Conservation (phyloP, 2,329 filamentous ascomycete genomes). For the Penicillium sp. region DNA sequence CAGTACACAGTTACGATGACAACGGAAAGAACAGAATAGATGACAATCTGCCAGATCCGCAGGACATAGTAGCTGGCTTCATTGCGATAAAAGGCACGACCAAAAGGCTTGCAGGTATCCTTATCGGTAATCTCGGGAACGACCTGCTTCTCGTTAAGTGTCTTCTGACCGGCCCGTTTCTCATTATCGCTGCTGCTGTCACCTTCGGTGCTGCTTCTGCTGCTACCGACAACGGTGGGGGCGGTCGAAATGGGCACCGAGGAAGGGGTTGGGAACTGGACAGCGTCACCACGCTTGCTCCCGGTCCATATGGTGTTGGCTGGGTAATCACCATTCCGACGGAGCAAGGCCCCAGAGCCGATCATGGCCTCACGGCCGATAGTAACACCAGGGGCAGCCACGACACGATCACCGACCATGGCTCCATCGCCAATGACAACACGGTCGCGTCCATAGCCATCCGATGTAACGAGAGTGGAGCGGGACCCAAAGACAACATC, state of each 20-base stretch:
- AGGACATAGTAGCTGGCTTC: conserved; percentile 57
- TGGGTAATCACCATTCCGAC: conserved; percentile 50
- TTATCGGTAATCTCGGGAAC: conserved; percentile 7
- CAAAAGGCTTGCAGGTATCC: conserved; percentile 53
- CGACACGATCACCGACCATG: conserved; percentile 63
- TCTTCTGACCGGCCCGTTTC: background rate
- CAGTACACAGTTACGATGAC: conserved; percentile 56
- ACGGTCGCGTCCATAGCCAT: conserved; percentile 54
- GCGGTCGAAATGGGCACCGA: conserved; percentile 16
- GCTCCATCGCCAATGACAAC: conserved; percentile 54
- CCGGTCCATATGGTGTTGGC: conserved; percentile 57
- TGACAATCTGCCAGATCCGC: conserved; percentile 53
- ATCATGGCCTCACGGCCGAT: conserved; percentile 56
- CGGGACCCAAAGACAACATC: conserved; percentile 65
- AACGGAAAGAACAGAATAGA: conserved; percentile 54
- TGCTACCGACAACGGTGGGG: conserved; percentile 16
- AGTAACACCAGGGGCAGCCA: conserved; percentile 56
- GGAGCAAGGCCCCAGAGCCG: conserved; percentile 59
- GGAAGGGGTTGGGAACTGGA: conserved; percentile 45
- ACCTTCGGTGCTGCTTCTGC: conserved; percentile 14
- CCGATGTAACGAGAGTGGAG: conserved; percentile 58
- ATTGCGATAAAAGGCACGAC: conserved; percentile 59
- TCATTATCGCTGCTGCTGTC: conserved; percentile 16
- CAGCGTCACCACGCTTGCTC: conserved; percentile 56
- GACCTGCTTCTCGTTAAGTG: background rate